A percentile compares a stretch with the other conserved stretches of the same genome.
These are phyloP conservation scores for Phanerochaete sordida DNA, from an alignment of 768 basidiomycete species.

Conservation along the genomic window DNA sequence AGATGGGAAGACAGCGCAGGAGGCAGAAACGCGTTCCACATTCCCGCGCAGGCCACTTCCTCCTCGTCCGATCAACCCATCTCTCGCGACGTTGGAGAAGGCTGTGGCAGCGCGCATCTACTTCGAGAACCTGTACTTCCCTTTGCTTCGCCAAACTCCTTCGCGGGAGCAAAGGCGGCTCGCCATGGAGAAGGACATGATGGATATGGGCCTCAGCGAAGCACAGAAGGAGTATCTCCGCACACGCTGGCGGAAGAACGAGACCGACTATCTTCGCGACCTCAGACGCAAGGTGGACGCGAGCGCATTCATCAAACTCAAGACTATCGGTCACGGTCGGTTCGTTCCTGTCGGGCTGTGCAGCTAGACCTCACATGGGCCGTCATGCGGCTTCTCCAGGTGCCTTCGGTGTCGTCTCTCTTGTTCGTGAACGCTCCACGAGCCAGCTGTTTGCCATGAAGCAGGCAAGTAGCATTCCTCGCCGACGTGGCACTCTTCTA, in stretches of 20 bases:
- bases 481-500: slow-evolving; percentile 1
- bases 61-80: slow-evolving; percentile 70
- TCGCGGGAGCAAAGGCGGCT: slow-evolving; percentile 81
- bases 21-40: slow-evolving; percentile 27
- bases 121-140: slow-evolving; percentile 91
- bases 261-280: slow-evolving; percentile 87
- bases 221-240: slow-evolving; percentile 70
- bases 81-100: slow-evolving; percentile 88
- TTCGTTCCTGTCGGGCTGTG: slow-evolving; percentile 12
- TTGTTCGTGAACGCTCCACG: slow-evolving; percentile 79
- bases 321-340: slow-evolving; percentile 92
- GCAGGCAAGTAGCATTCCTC: slow-evolving; percentile 52
- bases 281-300: slow-evolving; percentile 78
- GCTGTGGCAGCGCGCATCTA: slow-evolving; percentile 90
- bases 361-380: slow-evolving; percentile 14
- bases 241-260: slow-evolving; percentile 78
- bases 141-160: slow-evolving; percentile 77
- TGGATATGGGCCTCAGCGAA: slow-evolving; percentile 64
- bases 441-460: slow-evolving; percentile 95
- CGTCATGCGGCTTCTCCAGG: slow-evolving; percentile 42
- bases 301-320: slow-evolving; percentile 82
- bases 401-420: slow-evolving; percentile 93
- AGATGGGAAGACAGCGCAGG: slow-evolving; percentile 35
- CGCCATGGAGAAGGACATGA: slow-evolving; percentile 88
- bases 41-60: slow-evolving; percentile 32